Evolutionary conservation across 768 basidiomycete genomes (phyloP), one percentile per base, ranked within the genome.

Genomic region (Boletellus sp.): DNA sequence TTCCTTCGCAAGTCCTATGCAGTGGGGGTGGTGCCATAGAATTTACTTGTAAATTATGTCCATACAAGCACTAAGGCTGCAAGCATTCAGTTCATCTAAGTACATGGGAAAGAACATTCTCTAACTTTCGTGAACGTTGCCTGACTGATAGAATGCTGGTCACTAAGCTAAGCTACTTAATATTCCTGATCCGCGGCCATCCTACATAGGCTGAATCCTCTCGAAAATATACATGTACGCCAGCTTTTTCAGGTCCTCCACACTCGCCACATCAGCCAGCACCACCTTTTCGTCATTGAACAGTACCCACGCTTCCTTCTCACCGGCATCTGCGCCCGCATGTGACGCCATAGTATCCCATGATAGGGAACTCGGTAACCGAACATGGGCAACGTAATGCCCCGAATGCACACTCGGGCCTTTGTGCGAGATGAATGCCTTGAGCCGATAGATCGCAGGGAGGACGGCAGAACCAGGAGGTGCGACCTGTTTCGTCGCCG

Each of bases 261-360:
- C 89, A 62, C 90, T 91, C 66, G 87, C 81, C 51, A 67, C 75
- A 62, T 95, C 91, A 3, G 94, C 94, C 67, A 79, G 84, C 10
- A 96, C 94, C 4, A 94, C 94, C 72, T 94, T 95, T 72, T 94
- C 93, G 63, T 97, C 95, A 60, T 97, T 96, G 68, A 94, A 96
- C 60, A 98, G 67, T 48, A 94, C 87, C 92, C 95, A 95, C 1
- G 23, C 44, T 10, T 76, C 75, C 19, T 76, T 79, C 65, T 62
- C 44, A 47, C 50, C 39, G 4, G 13, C 11, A 3, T 42, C 24
- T 7, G 28, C 24, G 9, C 58, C 64, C 11, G n/a, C 32, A 17
- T 60, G 63, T 15, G 58, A 56, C 17, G 70, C 69, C 53, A 73
- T 72, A 22, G 56, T 57, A 22, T 55, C 55, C 4, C 40, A 36